A percentile compares a stretch with the other conserved stretches of the same genome.
Evolutionary conservation across 2,329 filamentous ascomycete genomes (phyloP).

Genomic region (Seiridium cupressi): DNA sequence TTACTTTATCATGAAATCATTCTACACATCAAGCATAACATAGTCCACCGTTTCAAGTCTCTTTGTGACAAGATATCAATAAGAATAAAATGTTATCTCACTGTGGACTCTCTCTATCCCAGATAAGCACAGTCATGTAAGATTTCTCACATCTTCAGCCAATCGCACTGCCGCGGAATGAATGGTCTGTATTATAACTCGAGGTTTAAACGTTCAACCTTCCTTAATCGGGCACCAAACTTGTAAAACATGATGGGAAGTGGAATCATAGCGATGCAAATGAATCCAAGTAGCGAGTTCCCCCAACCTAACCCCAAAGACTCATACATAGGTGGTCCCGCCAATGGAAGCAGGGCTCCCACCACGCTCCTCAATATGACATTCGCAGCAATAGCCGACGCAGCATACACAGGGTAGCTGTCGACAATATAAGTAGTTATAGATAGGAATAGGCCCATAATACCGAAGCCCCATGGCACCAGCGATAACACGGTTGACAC

Average conservation of each 20-base stretch:
- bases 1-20: too few species aligned
- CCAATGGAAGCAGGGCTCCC: not conserved
- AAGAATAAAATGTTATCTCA: too few species aligned
- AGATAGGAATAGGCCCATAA: not conserved
- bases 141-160: too few species aligned
- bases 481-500: not conserved
- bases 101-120: too few species aligned
- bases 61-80: too few species aligned
- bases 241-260: not conserved
- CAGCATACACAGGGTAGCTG: not conserved
- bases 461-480: not conserved
- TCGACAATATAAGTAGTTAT: not conserved
- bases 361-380: not conserved
- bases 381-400: conserved; percentile 1
- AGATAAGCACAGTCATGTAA: too few species aligned
- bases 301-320: conserved; percentile 1
- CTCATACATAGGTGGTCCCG: conserved; percentile 2
- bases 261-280: not conserved
- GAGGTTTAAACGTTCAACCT: too few species aligned
- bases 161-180: too few species aligned
- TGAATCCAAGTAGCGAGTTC: not conserved
- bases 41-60: too few species aligned
- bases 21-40: too few species aligned
- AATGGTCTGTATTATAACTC: too few species aligned
- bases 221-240: not conserved